A percentile compares a stretch with the other conserved stretches of the same genome.
phyloP scores from a whole-genome alignment of 768 basidiomycete genomes.

The Termitomyces sp. region DNA sequence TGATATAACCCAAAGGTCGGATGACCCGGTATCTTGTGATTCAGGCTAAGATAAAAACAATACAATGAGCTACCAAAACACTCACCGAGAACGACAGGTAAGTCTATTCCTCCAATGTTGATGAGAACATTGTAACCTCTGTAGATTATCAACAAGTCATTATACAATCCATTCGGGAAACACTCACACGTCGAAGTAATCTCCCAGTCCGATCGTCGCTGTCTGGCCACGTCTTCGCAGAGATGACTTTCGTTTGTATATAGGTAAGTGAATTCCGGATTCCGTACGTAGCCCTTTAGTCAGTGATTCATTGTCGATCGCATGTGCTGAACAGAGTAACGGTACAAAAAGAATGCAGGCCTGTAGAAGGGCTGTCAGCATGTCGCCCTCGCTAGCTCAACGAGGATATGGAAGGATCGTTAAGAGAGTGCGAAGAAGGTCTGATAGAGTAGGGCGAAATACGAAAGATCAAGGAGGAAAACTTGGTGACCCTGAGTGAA shows the following conservation, averaged over 20 bases:
- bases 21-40: slow-evolving; percentile 63
- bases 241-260: slow-evolving; percentile 19
- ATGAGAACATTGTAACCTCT: slow-evolving; percentile 64
- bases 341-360: slow-evolving; percentile 3
- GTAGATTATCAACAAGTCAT: slow-evolving; percentile 1
- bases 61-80: background rate
- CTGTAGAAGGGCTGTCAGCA: slow-evolving; percentile 5
- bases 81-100: slow-evolving; percentile 59
- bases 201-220: slow-evolving; percentile 49
- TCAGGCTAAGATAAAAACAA: background rate
- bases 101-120: slow-evolving; percentile 43
- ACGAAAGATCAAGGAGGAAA: background rate
- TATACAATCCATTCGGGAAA: background rate
- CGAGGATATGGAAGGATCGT: background rate
- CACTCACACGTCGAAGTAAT: slow-evolving; percentile 57
- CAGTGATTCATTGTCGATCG: background rate
- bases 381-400: background rate
- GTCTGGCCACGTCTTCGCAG: slow-evolving; percentile 24
- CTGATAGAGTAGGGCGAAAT: background rate
- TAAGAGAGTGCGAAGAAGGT: background rate
- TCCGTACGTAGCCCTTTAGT: slow-evolving; percentile 17
- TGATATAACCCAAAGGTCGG: slow-evolving; percentile 71
- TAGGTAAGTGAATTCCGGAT: slow-evolving; percentile 31
- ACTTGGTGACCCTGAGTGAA: background rate
- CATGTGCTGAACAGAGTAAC: slow-evolving; percentile 1